Conservation (phyloP, 805 yeast genomes). For the Candida sonorensis region DNA sequence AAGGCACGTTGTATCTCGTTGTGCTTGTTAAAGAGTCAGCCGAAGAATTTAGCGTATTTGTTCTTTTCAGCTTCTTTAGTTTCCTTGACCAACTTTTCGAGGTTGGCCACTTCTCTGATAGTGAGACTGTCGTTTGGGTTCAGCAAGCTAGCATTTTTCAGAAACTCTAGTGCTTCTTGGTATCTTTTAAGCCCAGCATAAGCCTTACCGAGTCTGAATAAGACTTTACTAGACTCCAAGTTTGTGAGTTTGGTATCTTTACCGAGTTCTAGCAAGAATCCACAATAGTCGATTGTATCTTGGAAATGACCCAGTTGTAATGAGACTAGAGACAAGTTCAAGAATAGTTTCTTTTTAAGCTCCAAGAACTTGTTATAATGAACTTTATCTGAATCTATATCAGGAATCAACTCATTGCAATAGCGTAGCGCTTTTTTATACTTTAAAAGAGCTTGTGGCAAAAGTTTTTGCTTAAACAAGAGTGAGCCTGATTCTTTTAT, state of each 20-base stretch:
- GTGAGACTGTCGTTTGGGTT: constrained; percentile 47
- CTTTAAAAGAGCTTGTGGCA: constrained; percentile 49
- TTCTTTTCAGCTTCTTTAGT: constrained; percentile 44
- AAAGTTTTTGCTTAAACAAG: constrained; percentile 47
- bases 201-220: constrained; percentile 25
- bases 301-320: constrained; percentile 43
- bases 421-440: constrained; percentile 63
- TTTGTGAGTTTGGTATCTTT: constrained; percentile 15
- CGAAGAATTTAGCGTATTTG: constrained; percentile 59
- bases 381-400: constrained; percentile 52
- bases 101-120: constrained; percentile 33
- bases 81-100: constrained; percentile 33
- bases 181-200: constrained; percentile 36
- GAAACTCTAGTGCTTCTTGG: constrained; percentile 42
- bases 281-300: constrained; percentile 47
- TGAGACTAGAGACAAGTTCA: constrained; percentile 53
- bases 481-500: constrained; percentile 66
- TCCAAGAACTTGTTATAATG: constrained; percentile 42
- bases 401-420: constrained; percentile 68
- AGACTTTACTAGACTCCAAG: constrained; percentile 20
- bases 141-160: constrained; percentile 33
- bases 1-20: background rate
- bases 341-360: constrained; percentile 42
- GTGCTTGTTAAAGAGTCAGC: no score
- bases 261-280: constrained; percentile 48